Conservation (phyloP, 371 early-diverging fungal species). For the Mortierella sp. region DNA sequence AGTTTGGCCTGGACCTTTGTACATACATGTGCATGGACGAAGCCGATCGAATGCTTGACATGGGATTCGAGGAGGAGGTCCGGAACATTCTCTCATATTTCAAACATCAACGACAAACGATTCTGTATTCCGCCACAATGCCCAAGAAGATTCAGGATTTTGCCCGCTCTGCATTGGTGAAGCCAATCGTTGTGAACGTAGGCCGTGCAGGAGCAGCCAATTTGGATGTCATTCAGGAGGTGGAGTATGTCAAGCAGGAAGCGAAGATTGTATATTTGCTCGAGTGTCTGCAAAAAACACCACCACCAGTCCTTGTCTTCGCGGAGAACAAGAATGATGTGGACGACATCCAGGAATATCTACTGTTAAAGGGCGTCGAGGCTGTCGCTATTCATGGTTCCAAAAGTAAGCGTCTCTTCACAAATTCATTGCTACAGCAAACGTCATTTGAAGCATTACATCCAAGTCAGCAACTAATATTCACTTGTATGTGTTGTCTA, state of each 20-base stretch:
- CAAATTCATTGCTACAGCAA: no score
- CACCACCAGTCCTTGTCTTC: conserved; percentile 97
- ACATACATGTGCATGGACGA: conserved; percentile 95
- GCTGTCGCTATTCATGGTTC: conserved; percentile 95
- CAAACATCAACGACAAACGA: conserved; percentile 89
- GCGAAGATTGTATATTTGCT: conserved; percentile 92
- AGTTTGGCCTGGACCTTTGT: conserved; percentile 84
- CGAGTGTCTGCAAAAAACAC: conserved; percentile 93
- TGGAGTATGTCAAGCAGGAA: conserved; percentile 97
- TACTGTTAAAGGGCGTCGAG: conserved; percentile 93
- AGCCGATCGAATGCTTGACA: conserved; percentile 99
- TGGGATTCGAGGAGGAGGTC: conserved; percentile 97
- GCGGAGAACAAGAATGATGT: conserved; percentile 99
- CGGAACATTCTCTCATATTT: conserved; percentile 93
- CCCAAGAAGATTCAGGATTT: conserved; percentile 98
- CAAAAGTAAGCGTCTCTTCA: conserved; percentile 71
- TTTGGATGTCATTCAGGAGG: conserved; percentile 97
- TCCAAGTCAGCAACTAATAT: neutral
- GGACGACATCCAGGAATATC: conserved; percentile 97
- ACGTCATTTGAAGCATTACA: neutral
- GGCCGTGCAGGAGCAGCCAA: conserved; percentile 98
- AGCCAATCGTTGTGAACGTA: conserved; percentile 96
- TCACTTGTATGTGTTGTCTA: neutral
- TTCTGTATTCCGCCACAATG: conserved; percentile 96
- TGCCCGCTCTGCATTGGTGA: conserved; percentile 87